phyloP scores from a whole-genome alignment of 164 flowering plant genomes.

The Dillenia suffruticosa region DNA sequence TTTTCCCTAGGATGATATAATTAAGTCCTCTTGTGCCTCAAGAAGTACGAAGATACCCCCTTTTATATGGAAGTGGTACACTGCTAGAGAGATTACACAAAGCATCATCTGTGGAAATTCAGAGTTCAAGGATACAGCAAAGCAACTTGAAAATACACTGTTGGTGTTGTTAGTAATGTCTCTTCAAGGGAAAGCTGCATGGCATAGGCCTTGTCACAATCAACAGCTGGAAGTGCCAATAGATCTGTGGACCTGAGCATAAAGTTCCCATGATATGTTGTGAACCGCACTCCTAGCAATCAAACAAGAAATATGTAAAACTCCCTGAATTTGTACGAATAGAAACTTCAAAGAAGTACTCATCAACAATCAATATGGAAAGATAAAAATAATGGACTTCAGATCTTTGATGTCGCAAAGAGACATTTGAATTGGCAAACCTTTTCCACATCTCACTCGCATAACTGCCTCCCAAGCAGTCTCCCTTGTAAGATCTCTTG shows the following conservation, averaged over 20 bases:
- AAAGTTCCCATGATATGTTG: constrained; percentile 90
- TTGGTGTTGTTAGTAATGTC: constrained; percentile 70
- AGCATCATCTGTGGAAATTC: not conserved
- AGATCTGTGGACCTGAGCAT: constrained; percentile 93
- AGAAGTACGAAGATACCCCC: too few relatives aligned
- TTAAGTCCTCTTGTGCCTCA: too few relatives aligned
- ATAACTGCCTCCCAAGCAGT: constrained; percentile 99
- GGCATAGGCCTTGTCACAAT: constrained; percentile 98
- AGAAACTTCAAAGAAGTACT: too few relatives aligned
- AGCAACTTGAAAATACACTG: constrained; percentile 96
- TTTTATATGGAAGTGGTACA: too few relatives aligned
- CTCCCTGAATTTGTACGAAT: too few relatives aligned
- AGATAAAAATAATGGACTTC: too few relatives aligned
- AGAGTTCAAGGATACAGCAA: constrained; percentile 81
- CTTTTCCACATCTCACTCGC: constrained; percentile 99
- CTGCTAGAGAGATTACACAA: too few relatives aligned
- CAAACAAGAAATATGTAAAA: constrained; percentile 10
- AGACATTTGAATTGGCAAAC: constrained; percentile 25
- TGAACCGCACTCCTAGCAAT: constrained; percentile 75
- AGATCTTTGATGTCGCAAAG: not conserved
- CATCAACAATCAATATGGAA: too few relatives aligned
- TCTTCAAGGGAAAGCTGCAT: constrained; percentile 91
- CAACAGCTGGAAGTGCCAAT: constrained; percentile 95
- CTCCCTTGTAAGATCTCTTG: constrained; percentile 93
- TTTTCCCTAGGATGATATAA: too few relatives aligned